Evolutionary conservation across 2,329 filamentous ascomycete genomes (phyloP).

Genomic region (Pestalotiopsis sp.): DNA sequence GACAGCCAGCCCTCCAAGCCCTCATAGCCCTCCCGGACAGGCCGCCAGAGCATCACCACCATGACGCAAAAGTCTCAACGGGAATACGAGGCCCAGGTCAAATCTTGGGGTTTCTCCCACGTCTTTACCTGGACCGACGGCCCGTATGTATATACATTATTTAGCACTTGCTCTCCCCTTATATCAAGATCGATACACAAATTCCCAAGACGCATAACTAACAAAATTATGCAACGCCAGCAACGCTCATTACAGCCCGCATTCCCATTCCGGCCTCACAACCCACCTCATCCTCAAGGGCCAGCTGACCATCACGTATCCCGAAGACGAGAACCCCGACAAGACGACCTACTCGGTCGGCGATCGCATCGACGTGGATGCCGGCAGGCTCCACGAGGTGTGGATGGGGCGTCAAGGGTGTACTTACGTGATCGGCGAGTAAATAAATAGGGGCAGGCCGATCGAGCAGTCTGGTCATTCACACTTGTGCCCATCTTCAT

Average conservation of each 20-base stretch:
- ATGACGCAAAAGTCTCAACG: slow-evolving; percentile 9
- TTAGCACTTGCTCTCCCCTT: neutral
- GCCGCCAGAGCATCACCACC: neutral
- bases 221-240: slow-evolving; percentile 37
- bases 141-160: slow-evolving; percentile 54
- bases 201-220: too few species aligned
- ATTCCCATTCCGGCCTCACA: slow-evolving; percentile 65
- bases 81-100: slow-evolving; percentile 61
- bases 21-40: neutral
- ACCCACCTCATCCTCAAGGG: slow-evolving; percentile 71
- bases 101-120: slow-evolving; percentile 68
- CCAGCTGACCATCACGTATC: slow-evolving; percentile 68
- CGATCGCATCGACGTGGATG: slow-evolving; percentile 67
- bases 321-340: slow-evolving; percentile 54
- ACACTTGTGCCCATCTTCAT: neutral
- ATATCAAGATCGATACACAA: neutral
- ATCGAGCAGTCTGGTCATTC: neutral
- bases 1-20: neutral
- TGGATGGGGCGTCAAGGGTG: slow-evolving; percentile 69
- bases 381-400: slow-evolving; percentile 66
- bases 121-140: slow-evolving; percentile 75
- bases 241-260: slow-evolving; percentile 69
- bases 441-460: slow-evolving; percentile 19
- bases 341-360: slow-evolving; percentile 64
- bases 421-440: slow-evolving; percentile 69